phyloP scores from a whole-genome alignment of 306 rosid species.

The Rubus idaeus region DNA sequence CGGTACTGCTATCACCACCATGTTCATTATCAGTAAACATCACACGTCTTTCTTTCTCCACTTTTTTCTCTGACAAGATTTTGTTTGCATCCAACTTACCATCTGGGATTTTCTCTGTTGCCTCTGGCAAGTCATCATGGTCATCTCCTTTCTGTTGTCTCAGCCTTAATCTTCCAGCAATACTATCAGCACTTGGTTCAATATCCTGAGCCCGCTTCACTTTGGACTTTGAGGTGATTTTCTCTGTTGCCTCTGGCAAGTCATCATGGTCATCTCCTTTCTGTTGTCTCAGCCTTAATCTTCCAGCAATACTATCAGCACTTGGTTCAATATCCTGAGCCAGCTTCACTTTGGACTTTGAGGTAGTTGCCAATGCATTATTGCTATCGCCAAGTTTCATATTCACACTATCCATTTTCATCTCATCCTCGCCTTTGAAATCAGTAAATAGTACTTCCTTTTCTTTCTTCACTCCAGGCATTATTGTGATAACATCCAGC shows the following conservation, averaged over 20 bases:
- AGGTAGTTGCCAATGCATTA: not conserved
- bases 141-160: no score
- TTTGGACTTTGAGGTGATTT: no score
- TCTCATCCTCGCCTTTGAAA: no score
- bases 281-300: conserved; percentile 16
- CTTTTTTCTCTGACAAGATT: conserved; percentile 1
- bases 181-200: no score
- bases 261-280: no score
- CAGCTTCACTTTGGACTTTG: conserved; percentile 2
- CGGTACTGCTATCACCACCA: not conserved
- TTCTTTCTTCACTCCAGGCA: not conserved
- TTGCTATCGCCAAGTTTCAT: not conserved
- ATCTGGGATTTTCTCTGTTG: conserved; percentile 10
- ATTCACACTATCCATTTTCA: no score
- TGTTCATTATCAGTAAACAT: conserved; percentile 4
- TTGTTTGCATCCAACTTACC: conserved; percentile 1
- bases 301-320: conserved; percentile 37
- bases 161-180: no score
- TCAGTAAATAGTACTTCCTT: conserved; percentile 5
- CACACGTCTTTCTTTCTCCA: conserved; percentile 1
- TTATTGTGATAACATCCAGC: not conserved
- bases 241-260: no score
- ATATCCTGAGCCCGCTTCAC: no score
- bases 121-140: not conserved
- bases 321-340: not conserved